Evolutionary conservation across 352 stramenopile genomes (phyloP), one percentile per base, ranked within the genome.

Genomic region (Phytophthora melonis): DNA sequence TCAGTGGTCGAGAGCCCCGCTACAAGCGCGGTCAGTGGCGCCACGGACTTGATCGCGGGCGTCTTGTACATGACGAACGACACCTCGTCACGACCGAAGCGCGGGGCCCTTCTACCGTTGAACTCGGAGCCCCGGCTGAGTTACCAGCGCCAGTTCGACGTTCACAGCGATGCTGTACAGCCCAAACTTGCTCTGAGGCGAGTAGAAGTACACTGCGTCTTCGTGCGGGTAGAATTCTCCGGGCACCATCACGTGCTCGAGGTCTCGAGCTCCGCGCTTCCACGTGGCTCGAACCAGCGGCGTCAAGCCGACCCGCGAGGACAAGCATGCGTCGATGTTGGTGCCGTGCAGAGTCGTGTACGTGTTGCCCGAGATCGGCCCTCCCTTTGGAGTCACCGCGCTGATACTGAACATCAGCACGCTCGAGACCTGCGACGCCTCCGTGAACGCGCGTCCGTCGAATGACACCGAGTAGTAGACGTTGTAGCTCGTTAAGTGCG

Each of bases 131-230:
- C 8, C 50, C 23, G 58, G 14, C 52, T 50, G 58, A 14, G 32
- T 56, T 43, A 66, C 65, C 13, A 90, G 60, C 9, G 81, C 74
- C 11, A 93, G 13, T 50, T 94, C 87, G 11, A 93, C 70, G 27
- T 72, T 75, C 13, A 92, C 77, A 0, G 77, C 82, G 45, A 94
- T 87, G 61, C 91, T 94, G 18, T 88, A 75, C 2, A 94, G 56
- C 3, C 87, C 85, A 70, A 94, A 94, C 54, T 86, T 89, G 71
- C 87, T 94, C 64, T 92, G 85, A 11, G 85, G 87, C 0, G 85
- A 88, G 61, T 94, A 93, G 30, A 94, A 93, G 72, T 93, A 94
- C 10, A 94, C 69, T 2, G 75, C 63, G 47, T 93, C 84, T 72
- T 94, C 87, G 0, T 68, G 79, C 2, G 79, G 71, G 47, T 94